Evolutionary conservation across 306 rosid species (phyloP).

Genomic region (Pterocarpus santalinus): DNA sequence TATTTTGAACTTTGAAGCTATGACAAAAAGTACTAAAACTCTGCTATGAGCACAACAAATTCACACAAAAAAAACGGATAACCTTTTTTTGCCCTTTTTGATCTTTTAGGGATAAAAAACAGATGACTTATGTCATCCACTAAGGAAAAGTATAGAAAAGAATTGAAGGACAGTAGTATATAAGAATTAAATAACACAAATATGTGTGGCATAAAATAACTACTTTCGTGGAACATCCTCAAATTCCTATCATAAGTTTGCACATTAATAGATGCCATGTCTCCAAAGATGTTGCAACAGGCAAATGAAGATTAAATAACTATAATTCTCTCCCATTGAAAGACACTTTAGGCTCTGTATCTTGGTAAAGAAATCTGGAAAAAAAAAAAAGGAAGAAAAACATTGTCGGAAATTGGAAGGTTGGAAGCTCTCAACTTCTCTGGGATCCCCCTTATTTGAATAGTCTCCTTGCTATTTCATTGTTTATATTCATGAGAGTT

Average conservation of each 20-base stretch:
- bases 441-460: neutral
- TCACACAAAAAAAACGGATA: neutral
- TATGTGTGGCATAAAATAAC: conserved; percentile 3
- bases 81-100: neutral
- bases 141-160: neutral
- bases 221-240: neutral
- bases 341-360: conserved; percentile 3
- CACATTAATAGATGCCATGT: neutral
- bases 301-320: neutral
- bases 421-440: neutral
- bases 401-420: neutral
- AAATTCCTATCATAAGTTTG: conserved; percentile 20
- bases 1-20: neutral
- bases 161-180: neutral
- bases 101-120: no score
- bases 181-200: conserved; percentile 16
- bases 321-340: neutral
- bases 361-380: neutral
- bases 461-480: neutral
- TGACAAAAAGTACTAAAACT: neutral
- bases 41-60: neutral
- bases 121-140: conserved; percentile 6
- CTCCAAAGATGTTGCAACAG: conserved; percentile 12
- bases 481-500: neutral
- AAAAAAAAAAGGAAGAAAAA: neutral